Evolutionary conservation across 805 yeast genomes (phyloP).

Genomic region (Myxozyma vanderwaltii): DNA sequence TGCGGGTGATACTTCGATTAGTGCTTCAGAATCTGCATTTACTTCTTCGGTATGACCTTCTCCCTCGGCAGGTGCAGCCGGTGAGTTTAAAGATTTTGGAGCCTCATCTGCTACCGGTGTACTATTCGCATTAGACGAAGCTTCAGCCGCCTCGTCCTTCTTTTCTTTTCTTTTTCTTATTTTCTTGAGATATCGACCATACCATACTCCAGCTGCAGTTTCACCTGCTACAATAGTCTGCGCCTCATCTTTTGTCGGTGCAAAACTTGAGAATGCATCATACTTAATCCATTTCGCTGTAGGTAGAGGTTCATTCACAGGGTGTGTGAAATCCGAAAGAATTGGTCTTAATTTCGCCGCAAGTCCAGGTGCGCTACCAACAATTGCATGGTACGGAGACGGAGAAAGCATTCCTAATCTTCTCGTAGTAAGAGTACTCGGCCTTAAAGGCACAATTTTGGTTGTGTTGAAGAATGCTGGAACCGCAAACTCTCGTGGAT

Average conservation of each 20-base stretch:
- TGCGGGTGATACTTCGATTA: slow-evolving; percentile 19
- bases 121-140: slow-evolving; percentile 1
- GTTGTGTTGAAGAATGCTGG: slow-evolving; percentile 63
- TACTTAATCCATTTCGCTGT: slow-evolving; percentile 66
- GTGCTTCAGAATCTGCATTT: slow-evolving; percentile 16
- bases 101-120: background rate
- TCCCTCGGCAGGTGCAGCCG: background rate
- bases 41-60: background rate
- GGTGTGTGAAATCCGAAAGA: slow-evolving; percentile 38
- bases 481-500: slow-evolving; percentile 67
- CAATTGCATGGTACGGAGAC: slow-evolving; percentile 14
- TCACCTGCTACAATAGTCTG: slow-evolving; percentile 54
- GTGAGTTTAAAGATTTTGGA: background rate
- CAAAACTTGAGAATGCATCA: slow-evolving; percentile 57
- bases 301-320: slow-evolving; percentile 52
- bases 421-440: slow-evolving; percentile 25
- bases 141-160: background rate
- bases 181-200: slow-evolving; percentile 45
- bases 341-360: slow-evolving; percentile 26
- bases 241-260: slow-evolving; percentile 65
- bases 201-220: slow-evolving; percentile 41
- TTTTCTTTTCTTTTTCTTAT: background rate
- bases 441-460: slow-evolving; percentile 59
- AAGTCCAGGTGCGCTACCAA: slow-evolving; percentile 22
- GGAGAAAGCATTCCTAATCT: slow-evolving; percentile 27